Base-by-base conservation (phyloP, 2,329 filamentous ascomycete genomes). In the Rhexocercosporidium sp. region DNA sequence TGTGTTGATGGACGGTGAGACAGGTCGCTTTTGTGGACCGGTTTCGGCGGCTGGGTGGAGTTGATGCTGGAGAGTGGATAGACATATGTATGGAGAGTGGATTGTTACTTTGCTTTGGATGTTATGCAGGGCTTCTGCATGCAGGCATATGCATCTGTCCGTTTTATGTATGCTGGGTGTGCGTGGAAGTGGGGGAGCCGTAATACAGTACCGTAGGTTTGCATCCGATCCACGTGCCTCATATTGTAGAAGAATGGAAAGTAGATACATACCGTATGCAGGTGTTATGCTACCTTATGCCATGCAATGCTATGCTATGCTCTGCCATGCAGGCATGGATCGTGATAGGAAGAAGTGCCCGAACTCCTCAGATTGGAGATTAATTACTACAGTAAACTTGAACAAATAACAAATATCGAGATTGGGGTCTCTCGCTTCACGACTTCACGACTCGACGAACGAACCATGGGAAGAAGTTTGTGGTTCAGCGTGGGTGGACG, bases 101-200 rank as follows among this genome's bases (percentile, higher is more conserved):
- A 31, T 31, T 31, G 29, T 31, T 41, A n/a, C 39, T 41, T 41
- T n/a, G 6, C 11, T 41, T n/a, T 41, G 18, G 39, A 61, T 61
- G 59, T 61, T 61, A 61, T 61, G 59, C 59, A 61, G 39, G 41
- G 41, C 25, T 61, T 41, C 39, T 41, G 39, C 39, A 4, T 41
- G 39, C 39, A 41, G 6, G 11, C n/a, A n/a, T n/a, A n/a, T n/a
- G n/a, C n/a, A 5, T n/a, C 22, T 18, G 27, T 34, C n/a, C 20
- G 37, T 29, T 59, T 44, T 29, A 53, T 25, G 20, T 53, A 22
- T 53, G 27, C 47, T 16, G 6, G 18, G 14, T 59, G 34, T 41
- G 41, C 7, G 7, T 41, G 39, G 11, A 41, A 41, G 39, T 41
- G 18, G 39, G 39, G 39, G 11, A 41, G 6, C 11, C 4, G 18